These are phyloP conservation scores for Irpex rosettiformis DNA, from an alignment of 1,284 basidiomycete genomes.

Conservation along the genomic window DNA sequence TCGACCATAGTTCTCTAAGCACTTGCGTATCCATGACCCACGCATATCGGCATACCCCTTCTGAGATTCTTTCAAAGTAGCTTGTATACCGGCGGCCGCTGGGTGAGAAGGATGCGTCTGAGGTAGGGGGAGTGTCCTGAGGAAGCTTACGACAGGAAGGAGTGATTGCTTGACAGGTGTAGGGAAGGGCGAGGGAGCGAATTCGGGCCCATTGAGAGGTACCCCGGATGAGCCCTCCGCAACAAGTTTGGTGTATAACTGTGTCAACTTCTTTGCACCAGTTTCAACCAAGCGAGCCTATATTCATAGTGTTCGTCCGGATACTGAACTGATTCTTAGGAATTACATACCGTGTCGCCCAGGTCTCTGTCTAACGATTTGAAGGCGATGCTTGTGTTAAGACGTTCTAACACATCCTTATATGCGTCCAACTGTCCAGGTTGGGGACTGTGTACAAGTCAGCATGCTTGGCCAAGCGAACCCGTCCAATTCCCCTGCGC, in stretches of 20 bases:
- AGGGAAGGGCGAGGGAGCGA: slow-evolving; percentile 53
- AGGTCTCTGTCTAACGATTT: slow-evolving; percentile 57
- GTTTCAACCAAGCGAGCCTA: slow-evolving; percentile 75
- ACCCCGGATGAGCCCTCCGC: slow-evolving; percentile 75
- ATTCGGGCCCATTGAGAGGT: slow-evolving; percentile 57
- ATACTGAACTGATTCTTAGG: too few relatives aligned
- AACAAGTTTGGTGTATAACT: slow-evolving; percentile 75
- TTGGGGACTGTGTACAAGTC: slow-evolving; percentile 50
- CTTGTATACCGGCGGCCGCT: slow-evolving; percentile 57
- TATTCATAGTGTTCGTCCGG: too few relatives aligned
- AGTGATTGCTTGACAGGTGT: slow-evolving; percentile 49
- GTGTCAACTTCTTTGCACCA: slow-evolving; percentile 74
- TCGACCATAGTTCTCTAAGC: slow-evolving; percentile 66
- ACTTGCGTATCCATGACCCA: slow-evolving; percentile 68
- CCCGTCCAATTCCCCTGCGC: slow-evolving; percentile 25
- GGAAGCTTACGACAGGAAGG: slow-evolving; percentile 58
- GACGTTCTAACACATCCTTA: slow-evolving; percentile 65
- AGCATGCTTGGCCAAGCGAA: background rate
- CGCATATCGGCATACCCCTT: slow-evolving; percentile 82
- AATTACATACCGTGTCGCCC: slow-evolving; percentile 55
- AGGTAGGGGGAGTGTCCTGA: slow-evolving; percentile 69
- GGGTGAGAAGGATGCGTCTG: slow-evolving; percentile 77
- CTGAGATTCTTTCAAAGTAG: slow-evolving; percentile 70
- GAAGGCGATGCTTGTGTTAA: slow-evolving; percentile 78
- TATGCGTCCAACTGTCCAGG: slow-evolving; percentile 60